These are phyloP conservation scores for Suillus brevipes DNA, from an alignment of 768 basidiomycete genomes.

Conservation along the genomic window DNA sequence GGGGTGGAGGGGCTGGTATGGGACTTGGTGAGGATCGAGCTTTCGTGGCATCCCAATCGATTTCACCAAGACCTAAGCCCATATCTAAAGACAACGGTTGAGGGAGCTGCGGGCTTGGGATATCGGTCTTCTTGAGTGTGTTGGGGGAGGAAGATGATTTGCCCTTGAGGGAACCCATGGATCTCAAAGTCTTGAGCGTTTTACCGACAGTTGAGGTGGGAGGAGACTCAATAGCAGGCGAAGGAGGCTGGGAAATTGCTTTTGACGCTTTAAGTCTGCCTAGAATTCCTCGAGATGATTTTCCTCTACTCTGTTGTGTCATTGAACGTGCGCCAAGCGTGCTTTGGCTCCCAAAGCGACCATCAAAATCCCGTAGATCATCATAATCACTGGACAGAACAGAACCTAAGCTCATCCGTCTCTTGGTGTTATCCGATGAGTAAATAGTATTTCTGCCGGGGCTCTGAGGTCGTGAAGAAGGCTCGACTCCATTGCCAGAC, in stretches of 20 bases:
- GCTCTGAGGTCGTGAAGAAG: conserved; percentile 21
- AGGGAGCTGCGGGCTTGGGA: conserved; percentile 54
- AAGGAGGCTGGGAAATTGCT: conserved; percentile 45
- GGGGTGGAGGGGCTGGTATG: conserved; percentile 10
- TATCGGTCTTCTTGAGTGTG: conserved; percentile 34
- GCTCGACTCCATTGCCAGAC: conserved; percentile 20
- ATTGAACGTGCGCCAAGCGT: conserved; percentile 55
- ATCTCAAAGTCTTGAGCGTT: conserved; percentile 71
- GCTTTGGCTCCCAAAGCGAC: conserved; percentile 79
- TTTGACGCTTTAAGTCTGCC: conserved; percentile 53
- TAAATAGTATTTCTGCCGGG: conserved; percentile 24
- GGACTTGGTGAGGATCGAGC: conserved; percentile 2
- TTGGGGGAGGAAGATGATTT: conserved; percentile 38
- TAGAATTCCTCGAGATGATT: conserved; percentile 69
- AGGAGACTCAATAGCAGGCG: conserved; percentile 40
- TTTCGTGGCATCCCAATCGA: conserved; percentile 45
- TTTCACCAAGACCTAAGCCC: conserved; percentile 55
- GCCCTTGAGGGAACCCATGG: conserved; percentile 78
- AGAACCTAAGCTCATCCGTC: conserved; percentile 72
- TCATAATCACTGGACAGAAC: conserved; percentile 85
- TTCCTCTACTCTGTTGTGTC: conserved; percentile 46
- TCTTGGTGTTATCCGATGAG: conserved; percentile 39
- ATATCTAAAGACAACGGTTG: conserved; percentile 54
- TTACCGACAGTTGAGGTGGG: conserved; percentile 39
- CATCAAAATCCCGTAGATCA: conserved; percentile 83